Base-by-base conservation (phyloP, 73 alveolate genomes). In the Loxodes magnus region DNA sequence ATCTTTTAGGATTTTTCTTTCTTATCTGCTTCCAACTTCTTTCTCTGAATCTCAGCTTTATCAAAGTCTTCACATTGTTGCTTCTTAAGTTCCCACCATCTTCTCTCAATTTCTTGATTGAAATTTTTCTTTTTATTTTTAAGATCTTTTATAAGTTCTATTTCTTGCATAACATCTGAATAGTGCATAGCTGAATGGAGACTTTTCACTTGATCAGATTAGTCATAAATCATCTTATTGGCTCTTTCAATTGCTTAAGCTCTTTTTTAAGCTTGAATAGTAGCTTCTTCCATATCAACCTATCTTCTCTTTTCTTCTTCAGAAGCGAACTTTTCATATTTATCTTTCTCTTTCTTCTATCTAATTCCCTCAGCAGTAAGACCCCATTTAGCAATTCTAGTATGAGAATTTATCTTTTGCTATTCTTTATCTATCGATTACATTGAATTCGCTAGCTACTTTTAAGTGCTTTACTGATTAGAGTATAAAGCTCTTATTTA, bases 151-250 rank as follows among this genome's bases (percentile, higher is more conserved):
- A 75, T 78, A 64, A 58, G 44, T 51, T 71, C 78, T 55, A 88
- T 36, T 58, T 85, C 96, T 42, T 79, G 64, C 58, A 72, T 43
- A 25, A 80, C 60, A 38, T 85, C 96, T 19, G 88, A 74, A 69
- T 75, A 24, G 36, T 70, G 26, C 86, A 85, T 51, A 55, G 79
- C 70, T 36, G 84, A 23, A 48, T 84, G 76, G 74, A 85, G 81
- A 24, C 87, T 84, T 65, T 85, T 85, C 16, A 85, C 90, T 41
- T 74, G 87, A 69, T 85, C 96, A 43, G 71, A 64, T 35, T 51
- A 48, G 43, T 80, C 88, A 51, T 75, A 77, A 64, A 59, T 49
- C 30, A 55, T 39, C 59, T 74, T 81, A 51, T 85, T 85, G 17
- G 96, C 94, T 3, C 68, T 52, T 34, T 74, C 91, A 41, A 75